phyloP scores from a whole-genome alignment of 1,284 basidiomycete species.

The Fomitopsis betulina region DNA sequence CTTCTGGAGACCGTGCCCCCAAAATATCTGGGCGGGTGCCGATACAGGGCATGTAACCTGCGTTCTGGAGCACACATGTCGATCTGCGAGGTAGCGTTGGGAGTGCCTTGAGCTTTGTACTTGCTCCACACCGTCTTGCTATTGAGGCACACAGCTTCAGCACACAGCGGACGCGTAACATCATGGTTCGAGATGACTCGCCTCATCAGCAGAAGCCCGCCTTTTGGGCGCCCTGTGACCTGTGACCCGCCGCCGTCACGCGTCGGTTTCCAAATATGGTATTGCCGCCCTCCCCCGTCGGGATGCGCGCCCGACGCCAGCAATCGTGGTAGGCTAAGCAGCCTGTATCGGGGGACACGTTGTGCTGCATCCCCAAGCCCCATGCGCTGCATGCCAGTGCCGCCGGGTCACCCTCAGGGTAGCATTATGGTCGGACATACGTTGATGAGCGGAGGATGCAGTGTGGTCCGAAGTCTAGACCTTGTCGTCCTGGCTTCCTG shows the following conservation, averaged over 20 bases:
- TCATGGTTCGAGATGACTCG: not conserved
- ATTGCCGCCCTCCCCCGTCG: not conserved
- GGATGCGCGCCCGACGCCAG: not conserved
- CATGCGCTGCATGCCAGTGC: too few species aligned
- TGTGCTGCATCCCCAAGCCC: too few species aligned
- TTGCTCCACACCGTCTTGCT: not conserved
- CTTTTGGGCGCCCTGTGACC: not conserved
- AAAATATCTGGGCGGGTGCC: not conserved
- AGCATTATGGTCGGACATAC: too few species aligned
- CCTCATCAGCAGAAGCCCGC: not conserved
- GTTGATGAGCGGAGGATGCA: too few species aligned
- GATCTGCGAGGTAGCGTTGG: not conserved
- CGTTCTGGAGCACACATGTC: not conserved
- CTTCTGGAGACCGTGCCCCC: not conserved
- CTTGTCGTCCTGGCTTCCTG: too few species aligned
- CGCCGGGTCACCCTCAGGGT: too few species aligned
- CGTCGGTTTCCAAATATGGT: not conserved
- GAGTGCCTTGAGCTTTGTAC: not conserved
- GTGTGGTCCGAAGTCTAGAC: too few species aligned
- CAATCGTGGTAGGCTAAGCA: not conserved
- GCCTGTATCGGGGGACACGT: not conserved
- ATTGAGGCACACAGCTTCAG: constrained; percentile 1
- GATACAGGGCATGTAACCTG: not conserved
- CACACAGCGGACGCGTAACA: not conserved
- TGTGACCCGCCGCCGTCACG: constrained; percentile 2